Conservation (phyloP, 257 asterid genomes). For the Plantago elongata region DNA sequence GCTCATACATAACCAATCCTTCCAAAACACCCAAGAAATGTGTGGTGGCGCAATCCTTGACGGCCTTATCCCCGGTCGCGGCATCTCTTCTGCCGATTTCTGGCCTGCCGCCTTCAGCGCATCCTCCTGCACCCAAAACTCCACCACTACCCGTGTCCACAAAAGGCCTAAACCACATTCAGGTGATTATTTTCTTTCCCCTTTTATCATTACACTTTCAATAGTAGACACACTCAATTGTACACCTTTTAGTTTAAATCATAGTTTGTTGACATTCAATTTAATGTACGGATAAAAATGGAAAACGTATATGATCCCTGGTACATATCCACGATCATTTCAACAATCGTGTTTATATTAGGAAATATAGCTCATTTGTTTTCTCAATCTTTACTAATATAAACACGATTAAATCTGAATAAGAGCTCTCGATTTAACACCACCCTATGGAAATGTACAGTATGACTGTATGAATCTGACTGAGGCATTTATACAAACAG, state of each 20-base stretch:
- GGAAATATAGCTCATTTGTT: too few species aligned
- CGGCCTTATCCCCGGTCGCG: conserved; percentile 52
- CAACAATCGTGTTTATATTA: too few species aligned
- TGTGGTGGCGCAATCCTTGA: conserved; percentile 79
- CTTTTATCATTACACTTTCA: neutral
- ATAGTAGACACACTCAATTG: too few species aligned
- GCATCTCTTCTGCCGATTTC: conserved; percentile 42
- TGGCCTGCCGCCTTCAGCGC: conserved; percentile 36
- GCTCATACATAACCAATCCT: too few species aligned
- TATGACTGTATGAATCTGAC: conserved; percentile 2
- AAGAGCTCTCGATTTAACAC: too few species aligned
- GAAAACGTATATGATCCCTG: too few species aligned
- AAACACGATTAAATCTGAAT: too few species aligned
- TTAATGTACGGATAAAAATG: too few species aligned
- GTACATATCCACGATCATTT: too few species aligned
- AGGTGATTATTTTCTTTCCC: conserved; percentile 31
- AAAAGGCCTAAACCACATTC: conserved; percentile 33
- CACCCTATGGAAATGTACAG: neutral
- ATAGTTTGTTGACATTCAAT: too few species aligned
- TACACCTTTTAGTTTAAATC: too few species aligned
- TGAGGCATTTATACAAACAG: conserved; percentile 25
- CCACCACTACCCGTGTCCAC: conserved; percentile 12
- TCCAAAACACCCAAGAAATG: conserved; percentile 29
- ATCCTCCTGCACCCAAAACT: conserved; percentile 11
- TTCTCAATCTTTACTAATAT: too few species aligned